A percentile compares a stretch with the other conserved stretches of the same genome.
phyloP scores from a whole-genome alignment of 1,284 basidiomycete genomes.

The Lentinula novae-zelandiae region DNA sequence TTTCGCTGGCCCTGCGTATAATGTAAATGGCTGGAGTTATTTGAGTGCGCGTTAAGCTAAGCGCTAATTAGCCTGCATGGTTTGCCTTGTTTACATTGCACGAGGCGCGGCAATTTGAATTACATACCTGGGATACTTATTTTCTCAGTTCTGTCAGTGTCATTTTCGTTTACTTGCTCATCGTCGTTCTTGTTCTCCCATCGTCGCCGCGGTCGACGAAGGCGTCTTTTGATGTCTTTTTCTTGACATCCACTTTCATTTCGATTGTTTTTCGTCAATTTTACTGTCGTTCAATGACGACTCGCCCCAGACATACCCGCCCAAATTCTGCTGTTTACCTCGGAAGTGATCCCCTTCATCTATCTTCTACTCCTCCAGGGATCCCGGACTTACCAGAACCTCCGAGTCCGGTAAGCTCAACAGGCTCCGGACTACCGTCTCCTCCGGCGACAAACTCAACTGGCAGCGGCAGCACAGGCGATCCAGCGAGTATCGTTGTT shows the following conservation, averaged over 20 bases:
- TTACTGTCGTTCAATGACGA: constrained; percentile 7
- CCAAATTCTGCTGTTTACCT: constrained; percentile 41
- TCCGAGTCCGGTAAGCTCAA: constrained; percentile 52
- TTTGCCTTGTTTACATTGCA: too few relatives aligned
- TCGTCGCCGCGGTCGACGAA: constrained; percentile 16
- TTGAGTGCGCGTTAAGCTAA: neutral
- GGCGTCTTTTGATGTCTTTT: constrained; percentile 6
- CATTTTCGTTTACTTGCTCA: constrained; percentile 1
- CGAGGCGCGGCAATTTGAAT: too few relatives aligned
- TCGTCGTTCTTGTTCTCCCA: constrained; percentile 4
- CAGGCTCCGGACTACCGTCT: constrained; percentile 65
- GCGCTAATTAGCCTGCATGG: neutral
- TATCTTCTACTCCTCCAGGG: constrained; percentile 25
- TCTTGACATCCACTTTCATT: neutral
- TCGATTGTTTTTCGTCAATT: neutral
- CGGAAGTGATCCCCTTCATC: constrained; percentile 28
- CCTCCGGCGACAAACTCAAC: constrained; percentile 80
- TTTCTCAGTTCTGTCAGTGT: neutral
- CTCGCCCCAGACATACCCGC: constrained; percentile 12
- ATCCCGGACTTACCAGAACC: constrained; percentile 69
- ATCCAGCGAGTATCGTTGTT: constrained; percentile 47
- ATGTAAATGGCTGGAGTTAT: too few relatives aligned
- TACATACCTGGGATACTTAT: neutral
- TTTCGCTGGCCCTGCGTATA: too few relatives aligned
- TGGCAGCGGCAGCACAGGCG: constrained; percentile 70